Evolutionary conservation across 306 rosid species (phyloP).

Genomic region (Delonix regia): DNA sequence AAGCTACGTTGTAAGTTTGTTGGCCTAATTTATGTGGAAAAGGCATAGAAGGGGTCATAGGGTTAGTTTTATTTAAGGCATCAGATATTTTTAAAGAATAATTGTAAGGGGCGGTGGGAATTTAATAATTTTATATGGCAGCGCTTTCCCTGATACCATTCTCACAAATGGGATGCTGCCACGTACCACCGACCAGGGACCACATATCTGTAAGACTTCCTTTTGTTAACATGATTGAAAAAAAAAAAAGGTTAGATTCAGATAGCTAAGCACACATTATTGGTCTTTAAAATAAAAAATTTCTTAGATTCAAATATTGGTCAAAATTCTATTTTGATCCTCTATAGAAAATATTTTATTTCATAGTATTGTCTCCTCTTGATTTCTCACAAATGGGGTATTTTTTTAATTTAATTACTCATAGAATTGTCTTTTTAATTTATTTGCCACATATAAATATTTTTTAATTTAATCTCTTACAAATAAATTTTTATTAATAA

Average conservation of each 20-base stretch:
- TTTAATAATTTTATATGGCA: conserved; percentile 11
- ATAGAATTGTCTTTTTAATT: too few relatives aligned
- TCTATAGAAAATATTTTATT: too few relatives aligned
- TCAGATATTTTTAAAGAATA: conserved; percentile 22
- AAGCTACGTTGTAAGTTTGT: too few relatives aligned
- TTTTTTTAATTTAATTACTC: too few relatives aligned
- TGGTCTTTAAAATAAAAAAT: not conserved
- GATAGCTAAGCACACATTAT: not conserved
- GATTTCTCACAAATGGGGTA: too few relatives aligned
- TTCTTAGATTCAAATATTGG: not conserved
- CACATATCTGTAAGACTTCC: not conserved
- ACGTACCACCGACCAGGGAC: conserved; percentile 58
- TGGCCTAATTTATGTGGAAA: not conserved
- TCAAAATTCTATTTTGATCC: too few relatives aligned
- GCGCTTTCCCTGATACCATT: conserved; percentile 24
- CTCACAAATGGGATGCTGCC: conserved; percentile 34
- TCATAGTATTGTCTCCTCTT: too few relatives aligned
- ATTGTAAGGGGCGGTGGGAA: conserved; percentile 37
- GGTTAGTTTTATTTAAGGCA: not conserved
- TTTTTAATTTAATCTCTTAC: too few relatives aligned
- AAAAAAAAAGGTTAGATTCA: conserved; percentile 26
- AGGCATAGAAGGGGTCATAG: not conserved
- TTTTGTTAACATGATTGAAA: conserved; percentile 15
- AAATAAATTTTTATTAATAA: too few relatives aligned
- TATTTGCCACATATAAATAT: too few relatives aligned